Conservation (phyloP, 768 basidiomycete genomes). For the Mycena maculata region DNA sequence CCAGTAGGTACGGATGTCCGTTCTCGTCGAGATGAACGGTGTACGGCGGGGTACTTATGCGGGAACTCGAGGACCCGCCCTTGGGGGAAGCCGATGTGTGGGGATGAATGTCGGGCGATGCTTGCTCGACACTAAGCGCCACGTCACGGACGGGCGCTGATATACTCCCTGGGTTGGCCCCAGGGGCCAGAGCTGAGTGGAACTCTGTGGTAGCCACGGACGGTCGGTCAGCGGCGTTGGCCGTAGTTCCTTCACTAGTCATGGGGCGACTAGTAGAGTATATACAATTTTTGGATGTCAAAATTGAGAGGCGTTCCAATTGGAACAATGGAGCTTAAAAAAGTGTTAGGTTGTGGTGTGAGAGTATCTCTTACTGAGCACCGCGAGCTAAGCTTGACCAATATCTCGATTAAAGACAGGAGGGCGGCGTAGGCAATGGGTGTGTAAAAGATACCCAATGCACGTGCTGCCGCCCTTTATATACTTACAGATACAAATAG, state of each 20-base stretch:
- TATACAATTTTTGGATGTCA: neutral
- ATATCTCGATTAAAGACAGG: neutral
- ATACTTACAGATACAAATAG: neutral
- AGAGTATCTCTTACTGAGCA: neutral
- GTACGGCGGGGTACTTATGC: too few species aligned
- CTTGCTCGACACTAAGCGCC: too few species aligned
- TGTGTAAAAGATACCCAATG: neutral
- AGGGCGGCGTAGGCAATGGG: neutral
- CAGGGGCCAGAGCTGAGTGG: neutral
- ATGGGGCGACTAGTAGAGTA: neutral
- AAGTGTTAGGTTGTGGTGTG: constrained; percentile 13
- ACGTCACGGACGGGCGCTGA: neutral
- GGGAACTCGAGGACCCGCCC: too few species aligned
- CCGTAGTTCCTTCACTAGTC: neutral
- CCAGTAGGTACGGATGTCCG: neutral
- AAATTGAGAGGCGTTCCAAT: constrained; percentile 1
- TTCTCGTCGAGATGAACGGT: neutral
- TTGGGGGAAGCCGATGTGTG: too few species aligned
- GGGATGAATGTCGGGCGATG: too few species aligned
- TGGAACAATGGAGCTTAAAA: constrained; percentile 21
- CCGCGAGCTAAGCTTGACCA: constrained; percentile 10
- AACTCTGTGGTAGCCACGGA: neutral
- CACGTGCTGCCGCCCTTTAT: neutral
- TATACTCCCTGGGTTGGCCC: neutral
- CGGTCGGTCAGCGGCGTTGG: neutral